Evolutionary conservation across 768 basidiomycete species (phyloP).

Genomic region (Xerocomellus intermedius): DNA sequence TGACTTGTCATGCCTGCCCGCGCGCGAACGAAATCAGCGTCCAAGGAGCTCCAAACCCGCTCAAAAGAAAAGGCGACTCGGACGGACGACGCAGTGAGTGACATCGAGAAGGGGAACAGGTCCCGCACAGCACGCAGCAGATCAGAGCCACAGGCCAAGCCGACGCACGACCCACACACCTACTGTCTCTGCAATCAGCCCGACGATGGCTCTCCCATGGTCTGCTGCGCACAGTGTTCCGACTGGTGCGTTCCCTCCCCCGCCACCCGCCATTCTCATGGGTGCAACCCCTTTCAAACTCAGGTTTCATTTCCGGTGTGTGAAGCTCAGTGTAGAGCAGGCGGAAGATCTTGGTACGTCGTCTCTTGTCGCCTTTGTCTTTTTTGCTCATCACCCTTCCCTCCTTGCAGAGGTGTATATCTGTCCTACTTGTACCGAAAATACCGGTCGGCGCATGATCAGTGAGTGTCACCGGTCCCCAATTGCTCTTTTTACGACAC

Average conservation of each 20-base stretch:
- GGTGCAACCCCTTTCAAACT: not conserved
- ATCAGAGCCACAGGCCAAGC: conserved; percentile 22
- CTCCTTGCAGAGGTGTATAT: conserved; percentile 53
- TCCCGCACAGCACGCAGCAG: conserved; percentile 17
- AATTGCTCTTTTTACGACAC: conserved; percentile 30
- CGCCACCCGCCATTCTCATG: not conserved
- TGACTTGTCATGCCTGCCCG: conserved; percentile 45
- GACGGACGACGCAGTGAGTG: conserved; percentile 22
- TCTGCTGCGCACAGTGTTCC: conserved; percentile 65
- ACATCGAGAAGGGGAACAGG: conserved; percentile 34
- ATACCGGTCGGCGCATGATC: conserved; percentile 63
- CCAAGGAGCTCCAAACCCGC: conserved; percentile 14
- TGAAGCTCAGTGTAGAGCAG: conserved; percentile 56
- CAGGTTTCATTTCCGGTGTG: conserved; percentile 86
- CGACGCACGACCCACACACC: conserved; percentile 22
- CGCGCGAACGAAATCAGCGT: conserved; percentile 40
- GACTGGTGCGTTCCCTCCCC: conserved; percentile 56
- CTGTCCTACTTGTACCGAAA: conserved; percentile 53
- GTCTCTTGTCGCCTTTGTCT: not conserved
- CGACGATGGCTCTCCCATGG: conserved; percentile 83
- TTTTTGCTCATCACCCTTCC: conserved; percentile 14
- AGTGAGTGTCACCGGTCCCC: conserved; percentile 64
- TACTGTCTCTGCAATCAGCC: conserved; percentile 63
- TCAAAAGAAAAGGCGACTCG: conserved; percentile 20
- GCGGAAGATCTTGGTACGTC: conserved; percentile 80